Evolutionary conservation across 2,329 filamentous ascomycete genomes (phyloP), one percentile per base, ranked within the genome.

Genomic region (Colletotrichum salicis): DNA sequence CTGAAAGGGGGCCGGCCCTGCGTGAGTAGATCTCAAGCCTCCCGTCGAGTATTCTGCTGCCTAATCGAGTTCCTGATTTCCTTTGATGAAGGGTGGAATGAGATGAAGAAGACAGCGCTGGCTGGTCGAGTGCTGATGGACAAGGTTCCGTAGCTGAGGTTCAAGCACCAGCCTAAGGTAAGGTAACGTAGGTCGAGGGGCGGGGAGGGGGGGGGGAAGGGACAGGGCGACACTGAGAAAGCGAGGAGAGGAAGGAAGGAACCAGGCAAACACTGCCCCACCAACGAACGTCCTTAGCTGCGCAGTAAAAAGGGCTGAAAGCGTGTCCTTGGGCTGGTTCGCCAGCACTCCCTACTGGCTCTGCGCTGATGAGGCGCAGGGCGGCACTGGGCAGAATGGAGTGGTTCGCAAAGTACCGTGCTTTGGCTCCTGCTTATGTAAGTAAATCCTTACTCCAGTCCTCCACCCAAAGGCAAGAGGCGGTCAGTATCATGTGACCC

Each of bases 41-140:
- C 33, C 41, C n/a, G 51, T 27, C n/a, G 33, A 51, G 54, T 64
- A 69, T 69, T 72, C 59, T 70, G 70, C 70, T 72, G 65, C 70
- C 70, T 72, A 70, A 70, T 63, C 19, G 48, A 70, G 55, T 69
- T 60, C 35, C 55, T 72, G 65, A 29, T 57, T 55, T 31, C 27
- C 35, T 48, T 63, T 45, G 60, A 72, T 64, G 70, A 60, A 70
- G 70, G 70, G 56, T 64, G 70, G 70, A 70, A 69, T 60, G 70
- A 67, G 41, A 57, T 37, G 56, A 61, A 51, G 41, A 58, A 62
- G 59, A 69, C 59, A 64, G 37, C 48, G 59, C 70, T 55, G 65
- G 65, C 54, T 51, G 64, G 59, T 68, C 54, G 65, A 63, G 37
- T 48, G 58, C 27, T 68, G 63, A 45, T 54, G 29, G 45, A 22